Base-by-base conservation (phyloP, 2,329 filamentous ascomycete genomes). In the Arthrobotrys sinensis region DNA sequence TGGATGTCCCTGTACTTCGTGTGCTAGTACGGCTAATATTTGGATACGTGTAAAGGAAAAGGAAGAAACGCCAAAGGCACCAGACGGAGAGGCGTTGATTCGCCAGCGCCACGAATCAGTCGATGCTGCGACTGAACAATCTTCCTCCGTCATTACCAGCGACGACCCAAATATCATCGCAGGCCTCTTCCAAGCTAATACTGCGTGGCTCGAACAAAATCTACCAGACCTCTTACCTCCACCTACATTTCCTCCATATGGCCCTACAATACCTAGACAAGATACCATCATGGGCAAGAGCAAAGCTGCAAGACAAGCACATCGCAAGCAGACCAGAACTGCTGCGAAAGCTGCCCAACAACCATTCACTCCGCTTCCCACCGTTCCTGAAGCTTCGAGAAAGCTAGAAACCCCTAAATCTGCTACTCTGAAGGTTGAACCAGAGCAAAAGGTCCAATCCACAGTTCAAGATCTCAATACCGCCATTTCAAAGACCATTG, bases 151-250 rank as follows among this genome's bases (percentile, higher is more conserved):
- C 50, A 53, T 53, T 14, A 34, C 6, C 14, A 16, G 16, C 24
- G 50, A 53, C 5, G 50, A 53, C 46, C 12, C 11, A 32, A 53
- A 32, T 12, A 53, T 53, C 50, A 34, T 53, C 21, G 32, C 50
- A 53, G 50, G 50, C n/a, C 8, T 11, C 5, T 32, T 62, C 21
- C 21, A 21, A 6, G 4, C 55, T 3, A 45, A 40, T 62, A 21
- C 34, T 5, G 55, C 24, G 8, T 53, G 50, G 50, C 6, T 53
- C 3, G 32, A 21, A 11, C 19, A 53, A 16, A 53, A 34, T 14
- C 11, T 53, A 4, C 12, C 50, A 3, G 24, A 34, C 14, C 24
- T 53, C 14, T 7, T 53, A n/a, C n/a, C 50, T 16, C 14, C 50
- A 12, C 24, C 7, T 11, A 16, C 12, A 12, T 34, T 53, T 16